phyloP scores from a whole-genome alignment of 805 yeast species.

The Metschnikowia kofuensis region DNA sequence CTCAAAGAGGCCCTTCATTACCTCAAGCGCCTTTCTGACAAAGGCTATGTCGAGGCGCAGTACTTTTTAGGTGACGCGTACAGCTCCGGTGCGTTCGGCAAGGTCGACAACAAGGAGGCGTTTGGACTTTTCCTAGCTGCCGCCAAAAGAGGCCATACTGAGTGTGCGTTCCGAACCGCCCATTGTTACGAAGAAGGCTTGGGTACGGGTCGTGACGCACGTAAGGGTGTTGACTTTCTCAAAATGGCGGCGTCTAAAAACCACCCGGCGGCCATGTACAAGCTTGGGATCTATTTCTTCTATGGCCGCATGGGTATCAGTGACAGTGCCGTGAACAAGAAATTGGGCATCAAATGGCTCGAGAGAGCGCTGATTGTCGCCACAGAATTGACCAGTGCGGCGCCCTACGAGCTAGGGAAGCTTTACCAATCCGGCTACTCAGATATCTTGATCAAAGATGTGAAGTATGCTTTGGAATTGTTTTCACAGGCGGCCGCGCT shows the following conservation, averaged over 20 bases:
- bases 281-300: slow-evolving; percentile 83
- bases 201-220: slow-evolving; percentile 85
- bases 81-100: slow-evolving; percentile 80
- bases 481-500: slow-evolving; percentile 86
- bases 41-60: slow-evolving; percentile 87
- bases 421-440: slow-evolving; percentile 80
- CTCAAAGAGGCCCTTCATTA: slow-evolving; percentile 75
- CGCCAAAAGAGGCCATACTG: slow-evolving; percentile 91
- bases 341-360: slow-evolving; percentile 90
- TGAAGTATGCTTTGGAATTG: slow-evolving; percentile 78
- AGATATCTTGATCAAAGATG: slow-evolving; percentile 84
- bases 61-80: slow-evolving; percentile 88
- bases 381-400: slow-evolving; percentile 82
- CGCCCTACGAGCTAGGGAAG: slow-evolving; percentile 88
- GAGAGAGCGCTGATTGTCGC: slow-evolving; percentile 83
- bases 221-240: slow-evolving; percentile 78
- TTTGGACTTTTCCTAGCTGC: slow-evolving; percentile 78
- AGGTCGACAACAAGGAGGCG: slow-evolving; percentile 74
- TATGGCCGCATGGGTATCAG: slow-evolving; percentile 81
- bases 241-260: slow-evolving; percentile 86
- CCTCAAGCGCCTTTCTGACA: slow-evolving; percentile 67
- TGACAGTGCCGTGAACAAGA: slow-evolving; percentile 64
- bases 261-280: slow-evolving; percentile 97
- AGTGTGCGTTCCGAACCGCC: slow-evolving; percentile 87
- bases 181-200: slow-evolving; percentile 91